Percentiles rank a stretch among this genome's conserved stretches.
phyloP scores from a whole-genome alignment of 129 eudicot species.

The Calendula officinalis region DNA sequence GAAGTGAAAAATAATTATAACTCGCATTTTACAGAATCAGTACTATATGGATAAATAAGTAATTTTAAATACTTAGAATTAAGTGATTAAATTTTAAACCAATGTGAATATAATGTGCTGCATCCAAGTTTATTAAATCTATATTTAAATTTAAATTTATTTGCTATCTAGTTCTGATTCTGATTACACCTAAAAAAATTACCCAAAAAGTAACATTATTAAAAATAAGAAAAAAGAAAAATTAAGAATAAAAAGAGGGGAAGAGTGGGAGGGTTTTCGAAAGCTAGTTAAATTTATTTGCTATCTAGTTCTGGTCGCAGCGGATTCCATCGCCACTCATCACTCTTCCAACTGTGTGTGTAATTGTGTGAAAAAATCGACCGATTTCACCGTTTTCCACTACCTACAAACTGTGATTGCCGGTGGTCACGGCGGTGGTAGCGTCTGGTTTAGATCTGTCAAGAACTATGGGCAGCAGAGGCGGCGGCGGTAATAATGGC shows the following conservation, averaged over 20 bases:
- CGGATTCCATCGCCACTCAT: constrained; percentile 24
- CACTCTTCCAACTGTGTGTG: constrained; percentile 25
- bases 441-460: constrained; percentile 17
- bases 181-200: neutral
- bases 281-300: no score
- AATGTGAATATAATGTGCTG: no score
- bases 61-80: no score
- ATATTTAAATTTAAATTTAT: no score
- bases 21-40: no score
- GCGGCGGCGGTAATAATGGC: constrained; percentile 39
- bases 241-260: constrained; percentile 9
- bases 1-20: no score
- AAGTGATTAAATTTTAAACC: no score
- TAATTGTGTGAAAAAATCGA: constrained; percentile 2
- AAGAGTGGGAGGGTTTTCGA: constrained; percentile 39
- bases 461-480: constrained; percentile 50
- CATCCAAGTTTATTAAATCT: no score
- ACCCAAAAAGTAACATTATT: constrained; percentile 4
- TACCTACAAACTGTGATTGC: neutral
- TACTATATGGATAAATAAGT: no score
- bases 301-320: constrained; percentile 29
- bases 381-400: neutral
- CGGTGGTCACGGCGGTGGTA: constrained; percentile 26
- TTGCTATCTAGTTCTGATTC: neutral
- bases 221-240: neutral